Evolutionary conservation across 225 moss, liverwort and hornwort species (phyloP).

Genomic region (Pleurozium schreberi): DNA sequence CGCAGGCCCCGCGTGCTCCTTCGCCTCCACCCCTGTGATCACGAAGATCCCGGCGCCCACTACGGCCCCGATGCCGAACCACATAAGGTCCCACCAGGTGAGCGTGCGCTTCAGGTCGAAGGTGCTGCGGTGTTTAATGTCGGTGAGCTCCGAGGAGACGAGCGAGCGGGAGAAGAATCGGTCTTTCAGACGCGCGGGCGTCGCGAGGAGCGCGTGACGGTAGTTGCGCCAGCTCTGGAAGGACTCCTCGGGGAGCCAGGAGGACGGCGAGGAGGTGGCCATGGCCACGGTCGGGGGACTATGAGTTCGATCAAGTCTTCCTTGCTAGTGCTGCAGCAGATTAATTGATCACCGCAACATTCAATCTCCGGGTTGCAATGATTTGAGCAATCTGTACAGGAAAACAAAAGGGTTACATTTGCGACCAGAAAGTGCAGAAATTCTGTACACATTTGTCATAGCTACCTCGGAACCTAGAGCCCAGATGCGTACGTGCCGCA

Average conservation of each 20-base stretch:
- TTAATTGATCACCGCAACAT: background rate
- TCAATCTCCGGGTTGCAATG: background rate
- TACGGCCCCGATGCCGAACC: conserved; percentile 77
- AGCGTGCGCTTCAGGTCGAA: conserved; percentile 44
- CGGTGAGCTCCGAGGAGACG: conserved; percentile 24
- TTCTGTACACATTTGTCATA: no score
- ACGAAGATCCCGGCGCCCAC: conserved; percentile 84
- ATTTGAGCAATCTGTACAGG: background rate
- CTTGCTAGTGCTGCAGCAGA: background rate
- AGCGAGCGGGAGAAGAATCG: conserved; percentile 33
- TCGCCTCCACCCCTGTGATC: conserved; percentile 70
- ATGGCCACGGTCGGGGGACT: background rate
- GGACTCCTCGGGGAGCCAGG: conserved; percentile 60
- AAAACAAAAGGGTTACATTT: background rate
- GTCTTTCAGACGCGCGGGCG: conserved; percentile 27
- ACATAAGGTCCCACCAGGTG: conserved; percentile 69
- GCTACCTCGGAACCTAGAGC: background rate
- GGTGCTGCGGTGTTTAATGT: conserved; percentile 26
- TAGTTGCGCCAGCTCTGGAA: conserved; percentile 47
- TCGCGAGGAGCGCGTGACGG: conserved; percentile 24
- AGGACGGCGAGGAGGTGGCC: background rate
- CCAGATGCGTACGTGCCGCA: background rate
- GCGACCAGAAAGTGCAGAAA: background rate
- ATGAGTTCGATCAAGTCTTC: background rate
- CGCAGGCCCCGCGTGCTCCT: conserved; percentile 44